Conservation (phyloP, 2,329 filamentous ascomycete species). For the Beauveria pseudobassiana region DNA sequence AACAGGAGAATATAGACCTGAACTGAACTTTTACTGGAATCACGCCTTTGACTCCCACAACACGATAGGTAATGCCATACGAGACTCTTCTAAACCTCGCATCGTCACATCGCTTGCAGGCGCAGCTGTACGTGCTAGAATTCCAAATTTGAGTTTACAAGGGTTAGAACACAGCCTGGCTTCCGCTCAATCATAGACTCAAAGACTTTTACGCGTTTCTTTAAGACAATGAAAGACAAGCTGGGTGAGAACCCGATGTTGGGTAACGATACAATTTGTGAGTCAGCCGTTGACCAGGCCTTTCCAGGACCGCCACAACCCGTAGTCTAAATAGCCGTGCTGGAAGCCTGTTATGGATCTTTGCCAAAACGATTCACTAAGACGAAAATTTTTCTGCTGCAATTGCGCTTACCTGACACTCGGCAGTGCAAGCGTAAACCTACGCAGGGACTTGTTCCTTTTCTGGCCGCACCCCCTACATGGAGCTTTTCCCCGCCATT, state of each 20-base stretch:
- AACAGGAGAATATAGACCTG: background rate
- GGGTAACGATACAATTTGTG: no score
- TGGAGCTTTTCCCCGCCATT: background rate
- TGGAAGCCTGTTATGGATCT: background rate
- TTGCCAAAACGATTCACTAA: background rate
- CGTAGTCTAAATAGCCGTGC: background rate
- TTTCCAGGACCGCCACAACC: background rate
- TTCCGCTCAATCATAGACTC: background rate
- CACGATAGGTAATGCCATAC: background rate
- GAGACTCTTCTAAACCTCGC: background rate
- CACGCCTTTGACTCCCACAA: no score
- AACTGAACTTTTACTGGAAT: no score
- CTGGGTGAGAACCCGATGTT: no score
- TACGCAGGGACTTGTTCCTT: background rate
- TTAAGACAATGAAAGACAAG: no score
- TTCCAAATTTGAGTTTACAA: background rate
- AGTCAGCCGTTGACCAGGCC: background rate
- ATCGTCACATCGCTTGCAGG: background rate
- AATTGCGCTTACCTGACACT: background rate
- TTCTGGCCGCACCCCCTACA: background rate
- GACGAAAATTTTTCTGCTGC: background rate
- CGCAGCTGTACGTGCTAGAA: background rate
- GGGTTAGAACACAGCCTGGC: background rate
- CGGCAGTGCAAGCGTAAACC: constrained; percentile 1
- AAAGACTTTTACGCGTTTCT: no score